Base-by-base conservation (phyloP, 2,329 filamentous ascomycete species). In the Xylaria sp. region DNA sequence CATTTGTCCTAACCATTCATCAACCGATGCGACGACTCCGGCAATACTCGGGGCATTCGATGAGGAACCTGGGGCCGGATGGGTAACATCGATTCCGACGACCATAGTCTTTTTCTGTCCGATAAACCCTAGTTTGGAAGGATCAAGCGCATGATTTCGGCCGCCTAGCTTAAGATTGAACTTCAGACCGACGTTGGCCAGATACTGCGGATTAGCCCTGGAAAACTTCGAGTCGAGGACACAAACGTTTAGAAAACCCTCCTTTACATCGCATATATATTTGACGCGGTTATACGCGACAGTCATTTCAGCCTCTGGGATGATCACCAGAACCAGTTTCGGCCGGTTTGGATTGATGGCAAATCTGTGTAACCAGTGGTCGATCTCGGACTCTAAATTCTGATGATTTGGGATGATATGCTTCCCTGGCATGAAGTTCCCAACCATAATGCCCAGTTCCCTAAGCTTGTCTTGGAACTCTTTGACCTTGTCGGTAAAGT, bases 61-160 rank as follows among this genome's bases (percentile, higher is more conserved):
- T 9, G 25, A 57, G 31, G 25, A 57, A 85, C 76, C 92, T 95
- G 1, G 92, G 92, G 93, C 94, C 0, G 94, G 94, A 73, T 97
- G 94, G 0, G 93, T 96, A 0, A 97, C 93, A 74, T 97, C 94
- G 70, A 96, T 90, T 0, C 94, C 94, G 10, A 96, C 87, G 0
- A 97, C 81, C 89, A 97, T 97, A 0, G 93, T 96, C 2, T 31
- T 45, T 72, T 89, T 89, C 0, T 86, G 87, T 36, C 90, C 83
- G 45, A 82, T 81, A 61, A 65, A 45, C 6, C 57, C 49, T 29
- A 50, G 31, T 22, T 65, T 65, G 3, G 42, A 20, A 29, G 36
- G 29, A 22, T 61, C 50, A 13, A 56, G 29, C 20, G 11, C 11
- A 49, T 65, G 57, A 31, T 65, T 65, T 29, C 20, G 49, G 36